Evolutionary conservation across 257 asterid genomes (phyloP), one percentile per base, ranked within the genome.

Genomic region (Solanum chiquidenum): DNA sequence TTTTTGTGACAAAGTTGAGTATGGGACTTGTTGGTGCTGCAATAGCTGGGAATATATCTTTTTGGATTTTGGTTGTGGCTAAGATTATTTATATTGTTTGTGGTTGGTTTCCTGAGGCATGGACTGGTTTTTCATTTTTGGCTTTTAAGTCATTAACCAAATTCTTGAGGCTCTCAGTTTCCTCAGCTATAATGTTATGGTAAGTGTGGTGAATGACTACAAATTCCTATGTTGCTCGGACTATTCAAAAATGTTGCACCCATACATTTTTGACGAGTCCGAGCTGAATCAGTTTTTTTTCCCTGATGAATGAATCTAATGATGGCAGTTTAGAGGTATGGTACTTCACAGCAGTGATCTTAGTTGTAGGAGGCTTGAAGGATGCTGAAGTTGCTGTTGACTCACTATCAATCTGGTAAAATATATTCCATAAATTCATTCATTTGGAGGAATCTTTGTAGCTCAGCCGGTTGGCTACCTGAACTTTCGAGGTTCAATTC

Each of bases 341-440:
- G 93, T 92, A 91, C 83, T 91, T 71, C 20, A 90, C 91, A 33
- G 93, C 91, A 14, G 40, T 91, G 60, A 87, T 92, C 42, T 89
- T 92, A 5, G 87, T 92, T 91, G 92, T 90, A 44, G 95, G 95
- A 86, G 91, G 90, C 20, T 83, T 92, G 82, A 89, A 88, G 76
- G 87, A 92, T 88, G 93, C 95, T 25, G 88, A 90, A 62, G 85
- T 89, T 80, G 89, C 93, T 2, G 91, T 92, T 35, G 95, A 91
- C 84, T 90, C 92, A 6, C 34, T 91, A 40, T 92, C 95, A 40
- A 87, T 92, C 37, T 91, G 94, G 95, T 91, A 69, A 89, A 74
- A 76, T 76, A 85, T 37, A 86, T n/a, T 49, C 34, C 44, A 12
- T 21, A 18, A 84, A 84, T 6, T 38, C 33, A 37, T 9, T 62